A percentile compares a stretch with the other conserved stretches of the same genome.
Conservation (phyloP, 805 yeast species). For the Cyberlindnera misumaiensis region DNA sequence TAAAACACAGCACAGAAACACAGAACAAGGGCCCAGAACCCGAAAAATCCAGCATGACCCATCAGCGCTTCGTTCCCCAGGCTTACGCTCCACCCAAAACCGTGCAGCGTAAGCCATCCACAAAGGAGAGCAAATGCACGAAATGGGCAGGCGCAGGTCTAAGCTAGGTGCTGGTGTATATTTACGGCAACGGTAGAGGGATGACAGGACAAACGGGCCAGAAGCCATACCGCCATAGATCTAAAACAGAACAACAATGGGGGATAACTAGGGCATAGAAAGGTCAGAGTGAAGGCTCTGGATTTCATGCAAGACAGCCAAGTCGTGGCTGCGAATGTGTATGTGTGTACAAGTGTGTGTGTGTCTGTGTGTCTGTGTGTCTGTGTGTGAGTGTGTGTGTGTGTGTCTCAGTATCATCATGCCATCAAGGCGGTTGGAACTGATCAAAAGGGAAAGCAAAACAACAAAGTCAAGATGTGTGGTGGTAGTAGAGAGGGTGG, state of each 20-base stretch:
- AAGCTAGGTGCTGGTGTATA: neutral
- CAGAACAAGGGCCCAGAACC: too few relatives aligned
- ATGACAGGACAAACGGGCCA: neutral
- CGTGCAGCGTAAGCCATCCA: too few relatives aligned
- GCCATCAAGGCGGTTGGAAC: too few relatives aligned
- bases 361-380: neutral
- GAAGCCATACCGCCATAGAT: neutral
- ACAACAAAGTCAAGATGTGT: neutral
- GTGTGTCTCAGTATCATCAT: neutral
- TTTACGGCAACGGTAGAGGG: neutral
- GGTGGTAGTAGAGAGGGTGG: neutral
- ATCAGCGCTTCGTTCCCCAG: too few relatives aligned
- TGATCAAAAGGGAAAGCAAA: neutral
- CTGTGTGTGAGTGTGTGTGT: neutral
- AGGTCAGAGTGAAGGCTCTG: neutral
- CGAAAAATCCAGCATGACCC: too few relatives aligned
- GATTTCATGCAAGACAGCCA: neutral
- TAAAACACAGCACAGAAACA: too few relatives aligned
- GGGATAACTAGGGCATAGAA: too few relatives aligned
- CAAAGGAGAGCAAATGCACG: neutral
- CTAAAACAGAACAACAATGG: too few relatives aligned
- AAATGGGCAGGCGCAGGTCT: neutral
- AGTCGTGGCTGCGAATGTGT: neutral
- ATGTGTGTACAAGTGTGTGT: neutral
- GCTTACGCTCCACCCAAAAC: too few relatives aligned